Evolutionary conservation across 306 rosid genomes (phyloP).

Genomic region (Castanospermum australe): DNA sequence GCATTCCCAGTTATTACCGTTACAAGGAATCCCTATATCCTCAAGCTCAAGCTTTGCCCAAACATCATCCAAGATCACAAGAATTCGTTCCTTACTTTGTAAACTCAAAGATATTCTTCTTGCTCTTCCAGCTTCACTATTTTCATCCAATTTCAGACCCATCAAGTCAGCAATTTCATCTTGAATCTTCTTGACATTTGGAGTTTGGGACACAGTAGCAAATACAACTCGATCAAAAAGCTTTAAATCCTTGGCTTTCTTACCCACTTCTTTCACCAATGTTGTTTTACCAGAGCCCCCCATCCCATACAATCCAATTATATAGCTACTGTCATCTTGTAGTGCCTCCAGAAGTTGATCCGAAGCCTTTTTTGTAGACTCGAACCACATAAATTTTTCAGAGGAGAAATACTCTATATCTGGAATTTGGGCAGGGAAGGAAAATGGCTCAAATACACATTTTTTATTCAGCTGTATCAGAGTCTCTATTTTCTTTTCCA

Average conservation of each 20-base stretch:
- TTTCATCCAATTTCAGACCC: not conserved
- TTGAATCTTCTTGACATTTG: not conserved
- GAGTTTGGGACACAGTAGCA: not conserved
- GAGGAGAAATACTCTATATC: slow-evolving; percentile 12
- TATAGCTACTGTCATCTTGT: not conserved
- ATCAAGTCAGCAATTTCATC: not conserved
- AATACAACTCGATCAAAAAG: slow-evolving; percentile 6
- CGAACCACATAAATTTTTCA: not conserved
- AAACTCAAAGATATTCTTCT: not conserved
- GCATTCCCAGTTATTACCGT: not conserved
- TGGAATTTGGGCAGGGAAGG: not conserved
- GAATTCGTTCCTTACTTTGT: not conserved
- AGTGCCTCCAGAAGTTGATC: not conserved
- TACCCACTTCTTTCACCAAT: slow-evolving; percentile 12
- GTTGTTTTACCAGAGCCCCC: slow-evolving; percentile 15
- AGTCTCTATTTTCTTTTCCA: not conserved
- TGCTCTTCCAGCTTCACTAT: slow-evolving; percentile 6
- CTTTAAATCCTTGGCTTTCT: not conserved
- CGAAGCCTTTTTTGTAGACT: slow-evolving; percentile 7
- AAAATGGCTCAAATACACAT: not conserved
- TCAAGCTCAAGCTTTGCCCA: slow-evolving; percentile 13
- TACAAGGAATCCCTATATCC: slow-evolving; percentile 3
- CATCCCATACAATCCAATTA: slow-evolving; percentile 8
- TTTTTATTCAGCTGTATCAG: not conserved
- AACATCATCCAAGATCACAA: slow-evolving; percentile 4